Base-by-base conservation (phyloP, 306 rosid genomes). In the Lotus japonicus region DNA sequence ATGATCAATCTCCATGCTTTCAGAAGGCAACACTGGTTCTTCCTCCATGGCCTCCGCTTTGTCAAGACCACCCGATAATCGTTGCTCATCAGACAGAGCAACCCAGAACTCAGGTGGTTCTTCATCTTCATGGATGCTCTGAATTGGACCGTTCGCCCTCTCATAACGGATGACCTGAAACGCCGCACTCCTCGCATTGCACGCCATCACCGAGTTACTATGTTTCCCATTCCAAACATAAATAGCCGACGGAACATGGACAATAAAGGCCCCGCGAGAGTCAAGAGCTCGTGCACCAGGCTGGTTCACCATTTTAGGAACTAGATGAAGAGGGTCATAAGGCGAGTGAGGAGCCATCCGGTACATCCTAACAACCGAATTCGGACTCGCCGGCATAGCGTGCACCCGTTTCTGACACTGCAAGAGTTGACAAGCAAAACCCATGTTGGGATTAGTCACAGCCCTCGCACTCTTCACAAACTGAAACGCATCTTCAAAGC, bases 361-460 rank as follows among this genome's bases (percentile, higher is more conserved):
- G 63, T 88, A 94, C 89, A 94, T 88, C 88, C 96, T 86, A 18
- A 87, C 76, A 81, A 87, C 41, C 0, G 98, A 94, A 76, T 46
- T 86, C 0, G 98, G 98, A 82, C 98, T 94, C 0, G 89, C 84
- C 9, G 97, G 98, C 75, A 79, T 79, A 31, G 97, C 97, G 58
- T 80, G 97, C 10, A 94, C 97, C 38, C 98, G 55, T 72, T 94
- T 94, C 84, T 94, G 98, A 79, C 98, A 94, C 90, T 88, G 98
- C 77, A 88, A 57, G 3, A 94, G 83, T 17, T 94, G 98, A 73
- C 96, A 88, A 51, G 97, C 89, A 76, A 94, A 94, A 6, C 98
- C 98, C 90, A 94, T 76, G 64, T 94, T 94, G 0, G 97, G 98
- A 26, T 94, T 90, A 0, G 95, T 91, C 45, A 94, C 95, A 11